These are phyloP conservation scores for Atalantia buxifolia DNA, from an alignment of 345 rosid species.

Conservation along the genomic window DNA sequence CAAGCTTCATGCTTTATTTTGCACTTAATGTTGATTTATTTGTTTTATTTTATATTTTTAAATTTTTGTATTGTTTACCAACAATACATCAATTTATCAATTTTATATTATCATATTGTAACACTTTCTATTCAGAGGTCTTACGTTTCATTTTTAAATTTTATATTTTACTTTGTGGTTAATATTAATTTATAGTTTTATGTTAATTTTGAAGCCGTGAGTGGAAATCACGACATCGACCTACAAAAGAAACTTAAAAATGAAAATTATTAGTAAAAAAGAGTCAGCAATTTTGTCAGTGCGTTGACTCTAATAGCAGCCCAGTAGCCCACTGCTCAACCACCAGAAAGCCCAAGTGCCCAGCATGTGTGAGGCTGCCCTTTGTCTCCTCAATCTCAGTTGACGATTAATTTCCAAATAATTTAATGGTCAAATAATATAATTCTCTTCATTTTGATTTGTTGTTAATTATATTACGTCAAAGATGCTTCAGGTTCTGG, in stretches of 20 bases:
- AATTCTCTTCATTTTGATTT: background rate
- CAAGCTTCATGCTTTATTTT: too few relatives aligned
- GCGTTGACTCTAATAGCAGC: background rate
- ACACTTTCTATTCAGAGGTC: too few relatives aligned
- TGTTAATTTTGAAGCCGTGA: too few relatives aligned
- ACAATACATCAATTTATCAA: too few relatives aligned
- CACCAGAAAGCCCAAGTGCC: background rate
- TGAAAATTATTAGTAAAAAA: background rate
- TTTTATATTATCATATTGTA: too few relatives aligned
- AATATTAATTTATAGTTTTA: too few relatives aligned
- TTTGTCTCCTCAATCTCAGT: background rate
- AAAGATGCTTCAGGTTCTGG: background rate
- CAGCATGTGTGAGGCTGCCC: background rate
- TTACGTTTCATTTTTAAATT: accelerated
- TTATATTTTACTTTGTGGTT: too few relatives aligned
- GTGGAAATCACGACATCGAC: too few relatives aligned
- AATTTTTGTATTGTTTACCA: too few relatives aligned
- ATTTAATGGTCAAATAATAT: background rate
- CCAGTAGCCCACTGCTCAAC: background rate
- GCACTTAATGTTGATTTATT: too few relatives aligned
- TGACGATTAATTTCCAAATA: background rate
- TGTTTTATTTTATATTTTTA: too few relatives aligned
- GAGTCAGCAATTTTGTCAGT: background rate
- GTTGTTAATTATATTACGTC: background rate
- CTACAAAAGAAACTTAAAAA: too few relatives aligned